phyloP scores from a whole-genome alignment of 352 stramenopile species.

The Globisporangium cylindrosporum region DNA sequence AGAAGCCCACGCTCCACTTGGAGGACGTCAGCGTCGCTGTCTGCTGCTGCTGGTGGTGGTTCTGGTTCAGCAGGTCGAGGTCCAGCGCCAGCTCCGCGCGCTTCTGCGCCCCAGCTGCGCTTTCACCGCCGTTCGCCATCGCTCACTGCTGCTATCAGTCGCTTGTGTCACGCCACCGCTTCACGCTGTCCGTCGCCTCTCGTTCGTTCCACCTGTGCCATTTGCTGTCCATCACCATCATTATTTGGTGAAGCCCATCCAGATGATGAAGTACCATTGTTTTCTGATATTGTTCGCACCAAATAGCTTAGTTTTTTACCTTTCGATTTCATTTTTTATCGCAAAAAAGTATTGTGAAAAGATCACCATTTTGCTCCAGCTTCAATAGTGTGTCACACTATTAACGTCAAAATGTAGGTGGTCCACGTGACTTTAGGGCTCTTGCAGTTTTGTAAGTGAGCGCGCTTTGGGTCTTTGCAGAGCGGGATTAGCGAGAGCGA shows the following conservation, averaged over 20 bases:
- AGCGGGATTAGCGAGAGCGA: not conserved
- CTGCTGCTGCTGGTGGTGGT: not conserved
- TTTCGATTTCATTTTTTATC: too few relatives aligned
- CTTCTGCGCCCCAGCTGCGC: not conserved
- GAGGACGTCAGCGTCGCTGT: conserved; percentile 3
- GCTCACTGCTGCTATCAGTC: not conserved
- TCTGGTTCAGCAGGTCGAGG: conserved; percentile 6
- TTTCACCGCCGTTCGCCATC: not conserved
- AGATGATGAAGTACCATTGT: not conserved
- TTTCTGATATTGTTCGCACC: too few relatives aligned
- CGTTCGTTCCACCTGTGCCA: not conserved
- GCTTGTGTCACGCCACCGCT: not conserved
- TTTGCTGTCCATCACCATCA: not conserved
- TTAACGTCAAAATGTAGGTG: not conserved
- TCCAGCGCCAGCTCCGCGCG: conserved; percentile 9
- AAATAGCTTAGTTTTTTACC: too few relatives aligned
- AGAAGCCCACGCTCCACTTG: conserved; percentile 36
- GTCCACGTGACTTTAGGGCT: not conserved
- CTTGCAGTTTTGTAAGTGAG: not conserved
- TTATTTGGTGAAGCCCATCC: not conserved
- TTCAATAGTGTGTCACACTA: not conserved
- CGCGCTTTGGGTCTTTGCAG: not conserved
- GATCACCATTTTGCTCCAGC: too few relatives aligned
- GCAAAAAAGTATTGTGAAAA: too few relatives aligned
- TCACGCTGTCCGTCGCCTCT: not conserved